Percentiles rank a stretch among this genome's conserved stretches.
These are phyloP conservation scores for Aspergillus japonicus DNA, from an alignment of 2,329 filamentous ascomycete genomes.

Conservation along the genomic window DNA sequence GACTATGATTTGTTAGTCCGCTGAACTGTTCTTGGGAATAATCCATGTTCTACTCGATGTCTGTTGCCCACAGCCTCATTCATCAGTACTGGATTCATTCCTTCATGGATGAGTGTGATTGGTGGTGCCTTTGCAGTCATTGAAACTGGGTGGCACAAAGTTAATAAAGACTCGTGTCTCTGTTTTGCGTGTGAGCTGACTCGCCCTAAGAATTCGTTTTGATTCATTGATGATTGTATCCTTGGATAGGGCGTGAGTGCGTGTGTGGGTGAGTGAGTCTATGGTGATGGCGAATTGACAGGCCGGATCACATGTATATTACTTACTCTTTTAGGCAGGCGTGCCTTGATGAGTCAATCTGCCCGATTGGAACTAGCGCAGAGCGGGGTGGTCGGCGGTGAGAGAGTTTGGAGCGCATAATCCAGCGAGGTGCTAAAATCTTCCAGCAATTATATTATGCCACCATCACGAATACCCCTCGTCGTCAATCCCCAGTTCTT, in stretches of 20 bases:
- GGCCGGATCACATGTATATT: background rate
- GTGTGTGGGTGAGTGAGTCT: too few relatives aligned
- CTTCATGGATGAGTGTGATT: background rate
- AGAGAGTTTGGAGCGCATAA: background rate
- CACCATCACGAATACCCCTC: conserved; percentile 6
- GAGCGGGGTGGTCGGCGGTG: conserved; percentile 5
- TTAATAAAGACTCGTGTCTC: background rate
- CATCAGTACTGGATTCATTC: background rate
- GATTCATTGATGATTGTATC: background rate
- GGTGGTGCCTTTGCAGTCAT: background rate
- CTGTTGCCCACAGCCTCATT: too few relatives aligned
- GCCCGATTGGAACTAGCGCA: background rate
- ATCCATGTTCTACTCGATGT: too few relatives aligned
- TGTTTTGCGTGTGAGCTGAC: background rate
- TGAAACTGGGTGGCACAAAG: background rate
- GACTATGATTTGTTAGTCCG: too few relatives aligned
- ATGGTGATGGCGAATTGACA: too few relatives aligned
- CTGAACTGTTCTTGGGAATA: too few relatives aligned
- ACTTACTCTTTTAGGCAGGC: background rate
- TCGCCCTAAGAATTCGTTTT: background rate
- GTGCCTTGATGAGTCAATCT: background rate
- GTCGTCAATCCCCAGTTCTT: background rate
- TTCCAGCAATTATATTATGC: background rate
- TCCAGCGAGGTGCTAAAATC: background rate
- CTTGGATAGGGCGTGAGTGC: too few relatives aligned